phyloP scores from a whole-genome alignment of 108 stramenopile species.

The Chaetoceros tenuissimus region DNA sequence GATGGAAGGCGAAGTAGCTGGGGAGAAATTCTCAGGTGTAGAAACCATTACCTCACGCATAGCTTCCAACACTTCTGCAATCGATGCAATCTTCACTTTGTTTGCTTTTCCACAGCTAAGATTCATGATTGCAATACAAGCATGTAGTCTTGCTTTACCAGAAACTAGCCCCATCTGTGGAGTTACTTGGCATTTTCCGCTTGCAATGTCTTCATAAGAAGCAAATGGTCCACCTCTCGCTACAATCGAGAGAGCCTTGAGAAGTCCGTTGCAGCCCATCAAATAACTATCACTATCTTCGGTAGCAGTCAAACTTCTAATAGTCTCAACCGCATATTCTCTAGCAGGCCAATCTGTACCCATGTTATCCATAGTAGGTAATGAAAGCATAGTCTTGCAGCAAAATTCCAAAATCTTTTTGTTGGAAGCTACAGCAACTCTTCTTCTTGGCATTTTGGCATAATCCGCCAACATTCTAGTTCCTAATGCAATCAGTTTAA shows the following conservation, averaged over 20 bases:
- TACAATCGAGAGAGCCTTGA: slow-evolving; percentile 69
- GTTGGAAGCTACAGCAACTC: slow-evolving; percentile 78
- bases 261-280: slow-evolving; percentile 62
- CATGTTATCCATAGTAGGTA: slow-evolving; percentile 18
- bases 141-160: slow-evolving; percentile 77
- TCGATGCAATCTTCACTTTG: slow-evolving; percentile 79
- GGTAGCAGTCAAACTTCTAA: slow-evolving; percentile 80
- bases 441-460: slow-evolving; percentile 81
- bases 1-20: slow-evolving; percentile 6
- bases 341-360: slow-evolving; percentile 60
- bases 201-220: slow-evolving; percentile 18
- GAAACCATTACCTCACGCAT: slow-evolving; percentile 84
- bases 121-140: slow-evolving; percentile 90
- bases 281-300: slow-evolving; percentile 79
- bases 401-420: slow-evolving; percentile 74
- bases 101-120: slow-evolving; percentile 85
- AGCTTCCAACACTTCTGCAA: slow-evolving; percentile 63
- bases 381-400: slow-evolving; percentile 57
- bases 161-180: slow-evolving; percentile 40
- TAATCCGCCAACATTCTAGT: slow-evolving; percentile 84
- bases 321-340: slow-evolving; percentile 84
- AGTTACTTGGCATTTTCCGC: slow-evolving; percentile 5
- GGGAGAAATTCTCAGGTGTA: slow-evolving; percentile 9
- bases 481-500: slow-evolving; percentile 70
- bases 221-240: slow-evolving; percentile 80